phyloP scores from a whole-genome alignment of 2,329 filamentous ascomycete species.

The Neopestalotiopsis rosae region DNA sequence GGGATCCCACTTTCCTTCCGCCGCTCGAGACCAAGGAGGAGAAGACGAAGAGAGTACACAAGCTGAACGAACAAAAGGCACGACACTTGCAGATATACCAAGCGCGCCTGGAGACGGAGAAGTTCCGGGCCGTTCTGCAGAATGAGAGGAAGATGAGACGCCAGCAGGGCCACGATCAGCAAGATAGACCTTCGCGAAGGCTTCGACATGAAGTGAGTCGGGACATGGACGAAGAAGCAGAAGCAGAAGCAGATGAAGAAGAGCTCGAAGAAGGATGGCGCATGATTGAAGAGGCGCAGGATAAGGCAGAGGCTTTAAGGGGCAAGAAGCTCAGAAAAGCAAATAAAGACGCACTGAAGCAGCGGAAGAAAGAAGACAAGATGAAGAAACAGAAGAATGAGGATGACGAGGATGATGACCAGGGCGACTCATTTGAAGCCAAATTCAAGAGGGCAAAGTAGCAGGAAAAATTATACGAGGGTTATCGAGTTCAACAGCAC shows the following conservation, averaged over 20 bases:
- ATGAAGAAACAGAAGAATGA: not conserved
- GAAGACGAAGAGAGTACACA: not conserved
- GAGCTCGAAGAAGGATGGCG: not conserved
- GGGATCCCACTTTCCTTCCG: slow-evolving; percentile 11
- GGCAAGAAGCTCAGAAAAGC: slow-evolving; percentile 17
- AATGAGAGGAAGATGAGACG: slow-evolving; percentile 2
- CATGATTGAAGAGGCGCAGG: not conserved
- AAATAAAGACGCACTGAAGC: not conserved
- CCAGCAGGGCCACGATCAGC: not conserved
- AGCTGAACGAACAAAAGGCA: not conserved
- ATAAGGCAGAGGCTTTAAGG: not conserved
- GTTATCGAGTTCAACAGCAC: not conserved
- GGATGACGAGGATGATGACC: slow-evolving; percentile 7
- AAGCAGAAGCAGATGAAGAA: not conserved
- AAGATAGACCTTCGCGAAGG: not conserved
- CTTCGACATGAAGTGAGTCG: not conserved
- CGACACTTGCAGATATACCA: not conserved
- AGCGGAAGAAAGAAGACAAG: not conserved
- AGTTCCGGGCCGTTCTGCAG: not conserved
- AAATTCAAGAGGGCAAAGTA: slow-evolving; percentile 4
- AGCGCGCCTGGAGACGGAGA: not conserved
- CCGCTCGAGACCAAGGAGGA: not conserved
- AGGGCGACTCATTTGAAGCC: slow-evolving; percentile 8
- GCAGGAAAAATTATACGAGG: not conserved
- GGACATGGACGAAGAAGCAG: not conserved